A percentile compares a stretch with the other conserved stretches of the same genome.
phyloP scores from a whole-genome alignment of 78 protist genomes.

The Pigoraptor vietnamica region DNA sequence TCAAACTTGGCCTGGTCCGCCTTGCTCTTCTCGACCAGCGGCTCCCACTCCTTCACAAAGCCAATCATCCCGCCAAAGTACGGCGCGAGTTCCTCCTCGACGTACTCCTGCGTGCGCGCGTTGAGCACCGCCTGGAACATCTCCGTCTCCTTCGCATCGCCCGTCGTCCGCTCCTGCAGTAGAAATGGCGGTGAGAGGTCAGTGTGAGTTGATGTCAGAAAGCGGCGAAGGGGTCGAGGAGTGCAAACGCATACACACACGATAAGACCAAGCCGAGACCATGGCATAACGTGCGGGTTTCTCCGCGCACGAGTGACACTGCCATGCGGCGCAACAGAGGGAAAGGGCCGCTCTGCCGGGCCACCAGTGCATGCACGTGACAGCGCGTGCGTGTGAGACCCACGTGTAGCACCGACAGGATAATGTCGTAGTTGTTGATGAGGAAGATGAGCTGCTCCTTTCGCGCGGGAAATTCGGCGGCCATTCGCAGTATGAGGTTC shows the following conservation, averaged over 20 bases:
- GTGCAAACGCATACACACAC: background rate
- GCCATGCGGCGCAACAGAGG: too few relatives aligned
- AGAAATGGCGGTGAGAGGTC: background rate
- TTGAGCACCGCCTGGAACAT: background rate
- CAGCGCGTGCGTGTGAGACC: background rate
- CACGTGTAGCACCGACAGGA: background rate
- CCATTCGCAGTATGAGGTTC: background rate
- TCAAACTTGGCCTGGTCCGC: background rate
- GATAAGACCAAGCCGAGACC: background rate
- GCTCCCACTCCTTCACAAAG: constrained; percentile 1
- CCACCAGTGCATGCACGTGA: background rate
- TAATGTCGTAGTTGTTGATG: constrained; percentile 30
- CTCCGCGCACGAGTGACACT: too few relatives aligned
- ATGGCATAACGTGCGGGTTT: background rate
- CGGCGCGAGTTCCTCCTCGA: background rate
- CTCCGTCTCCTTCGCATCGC: background rate
- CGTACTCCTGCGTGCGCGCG: background rate
- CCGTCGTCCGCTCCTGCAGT: background rate
- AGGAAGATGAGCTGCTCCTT: constrained; percentile 5
- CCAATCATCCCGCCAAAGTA: background rate
- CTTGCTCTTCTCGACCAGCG: background rate
- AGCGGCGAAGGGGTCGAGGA: too few relatives aligned
- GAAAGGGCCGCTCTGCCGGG: too few relatives aligned
- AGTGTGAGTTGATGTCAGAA: background rate
- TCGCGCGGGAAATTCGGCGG: background rate